A percentile compares a stretch with the other conserved stretches of the same genome.
Conservation (phyloP, 306 rosid species). For the Hippophae tibetana region DNA sequence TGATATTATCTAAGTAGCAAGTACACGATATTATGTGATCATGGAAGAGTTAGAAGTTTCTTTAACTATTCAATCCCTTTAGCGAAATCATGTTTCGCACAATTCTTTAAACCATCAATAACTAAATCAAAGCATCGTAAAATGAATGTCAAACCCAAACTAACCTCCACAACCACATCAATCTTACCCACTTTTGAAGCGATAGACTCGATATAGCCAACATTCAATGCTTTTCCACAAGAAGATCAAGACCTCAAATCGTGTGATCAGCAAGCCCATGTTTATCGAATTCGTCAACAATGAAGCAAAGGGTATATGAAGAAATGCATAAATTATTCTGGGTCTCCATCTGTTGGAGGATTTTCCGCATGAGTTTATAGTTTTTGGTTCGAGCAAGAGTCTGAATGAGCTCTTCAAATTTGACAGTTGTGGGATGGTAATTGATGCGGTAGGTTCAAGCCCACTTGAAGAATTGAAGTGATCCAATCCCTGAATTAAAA, state of each 20-base stretch:
- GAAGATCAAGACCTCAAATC: constrained; percentile 72
- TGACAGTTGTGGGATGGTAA: constrained; percentile 70
- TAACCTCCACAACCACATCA: constrained; percentile 76
- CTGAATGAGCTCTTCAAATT: constrained; percentile 66
- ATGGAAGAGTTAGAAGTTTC: constrained; percentile 30
- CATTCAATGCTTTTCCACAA: constrained; percentile 68
- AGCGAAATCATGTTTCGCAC: constrained; percentile 83
- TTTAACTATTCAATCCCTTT: constrained; percentile 52
- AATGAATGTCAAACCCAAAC: constrained; percentile 64
- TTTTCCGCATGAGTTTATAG: constrained; percentile 72
- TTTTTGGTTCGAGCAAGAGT: constrained; percentile 56
- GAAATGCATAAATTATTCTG: constrained; percentile 39
- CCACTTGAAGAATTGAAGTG: constrained; percentile 91
- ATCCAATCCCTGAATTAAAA: constrained; percentile 39
- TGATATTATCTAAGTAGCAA: too few relatives aligned
- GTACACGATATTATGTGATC: too few relatives aligned
- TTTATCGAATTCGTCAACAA: constrained; percentile 59
- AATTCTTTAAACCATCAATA: constrained; percentile 76
- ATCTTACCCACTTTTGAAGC: constrained; percentile 51
- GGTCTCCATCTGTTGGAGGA: constrained; percentile 49
- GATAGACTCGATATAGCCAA: constrained; percentile 62
- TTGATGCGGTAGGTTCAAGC: constrained; percentile 47
- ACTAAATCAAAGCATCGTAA: constrained; percentile 77
- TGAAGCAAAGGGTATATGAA: constrained; percentile 46
- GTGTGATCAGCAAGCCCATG: constrained; percentile 66